Percentiles rank a stretch among this genome's conserved stretches.
These are phyloP conservation scores for Penicillium nordicum DNA, from an alignment of 2,329 filamentous ascomycete species.

Conservation along the genomic window DNA sequence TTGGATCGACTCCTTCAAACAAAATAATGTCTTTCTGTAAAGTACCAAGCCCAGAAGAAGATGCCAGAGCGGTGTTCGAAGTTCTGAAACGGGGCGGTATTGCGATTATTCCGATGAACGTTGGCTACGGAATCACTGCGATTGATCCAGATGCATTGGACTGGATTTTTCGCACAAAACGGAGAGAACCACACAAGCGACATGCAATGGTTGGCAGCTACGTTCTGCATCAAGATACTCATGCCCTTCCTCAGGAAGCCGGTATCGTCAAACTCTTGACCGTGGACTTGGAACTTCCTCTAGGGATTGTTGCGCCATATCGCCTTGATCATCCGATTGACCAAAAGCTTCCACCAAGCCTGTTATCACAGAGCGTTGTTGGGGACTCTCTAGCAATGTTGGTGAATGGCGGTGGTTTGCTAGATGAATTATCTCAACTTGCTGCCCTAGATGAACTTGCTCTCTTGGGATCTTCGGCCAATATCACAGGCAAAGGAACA, in stretches of 20 bases:
- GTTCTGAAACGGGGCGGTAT: slow-evolving; percentile 24
- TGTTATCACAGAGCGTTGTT: slow-evolving; percentile 15
- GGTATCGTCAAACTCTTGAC: slow-evolving; percentile 22
- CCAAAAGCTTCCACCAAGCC: slow-evolving; percentile 13
- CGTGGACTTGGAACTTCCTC: slow-evolving; percentile 25
- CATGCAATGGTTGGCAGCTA: slow-evolving; percentile 31
- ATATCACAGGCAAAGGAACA: slow-evolving; percentile 30
- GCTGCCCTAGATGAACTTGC: slow-evolving; percentile 19
- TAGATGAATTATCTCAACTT: slow-evolving; percentile 27
- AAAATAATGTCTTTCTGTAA: neutral
- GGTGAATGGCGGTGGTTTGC: slow-evolving; percentile 27
- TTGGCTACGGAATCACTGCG: slow-evolving; percentile 29
- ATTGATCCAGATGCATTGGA: slow-evolving; percentile 19
- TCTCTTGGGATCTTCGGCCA: slow-evolving; percentile 32
- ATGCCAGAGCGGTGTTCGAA: slow-evolving; percentile 21
- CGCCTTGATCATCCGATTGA: slow-evolving; percentile 23
- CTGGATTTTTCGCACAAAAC: slow-evolving; percentile 21
- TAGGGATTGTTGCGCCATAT: slow-evolving; percentile 27
- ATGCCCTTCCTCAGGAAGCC: slow-evolving; percentile 17
- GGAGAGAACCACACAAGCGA: slow-evolving; percentile 23
- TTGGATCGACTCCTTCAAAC: neutral
- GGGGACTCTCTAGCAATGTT: slow-evolving; percentile 28
- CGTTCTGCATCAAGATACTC: slow-evolving; percentile 23
- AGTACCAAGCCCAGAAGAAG: slow-evolving; percentile 1
- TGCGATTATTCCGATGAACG: slow-evolving; percentile 26